Percentiles rank a stretch among this genome's conserved stretches.
Evolutionary conservation across 257 asterid species (phyloP).

Genomic region (Schizonepeta tenuifolia): DNA sequence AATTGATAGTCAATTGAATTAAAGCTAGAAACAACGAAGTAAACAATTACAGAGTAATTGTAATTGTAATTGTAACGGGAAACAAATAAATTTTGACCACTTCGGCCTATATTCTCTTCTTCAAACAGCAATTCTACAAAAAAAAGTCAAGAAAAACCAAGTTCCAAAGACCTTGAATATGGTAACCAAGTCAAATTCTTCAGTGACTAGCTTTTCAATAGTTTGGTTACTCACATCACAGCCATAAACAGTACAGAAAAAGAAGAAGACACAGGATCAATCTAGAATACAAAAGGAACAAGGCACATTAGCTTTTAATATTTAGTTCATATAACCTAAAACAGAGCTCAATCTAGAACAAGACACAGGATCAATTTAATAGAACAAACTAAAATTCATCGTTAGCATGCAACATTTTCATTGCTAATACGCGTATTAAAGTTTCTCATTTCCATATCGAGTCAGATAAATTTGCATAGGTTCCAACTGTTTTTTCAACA

Average conservation of each 20-base stretch:
- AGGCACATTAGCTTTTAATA: too few species aligned
- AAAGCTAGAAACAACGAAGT: not conserved
- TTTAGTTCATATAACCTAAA: too few species aligned
- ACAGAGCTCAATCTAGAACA: not conserved
- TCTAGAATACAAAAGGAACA: too few species aligned
- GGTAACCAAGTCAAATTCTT: not conserved
- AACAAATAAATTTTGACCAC: not conserved
- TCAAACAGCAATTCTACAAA: not conserved
- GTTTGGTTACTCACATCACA: not conserved
- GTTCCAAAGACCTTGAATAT: not conserved
- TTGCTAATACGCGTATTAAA: too few species aligned
- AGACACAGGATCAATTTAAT: not conserved
- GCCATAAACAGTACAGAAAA: conserved; percentile 5
- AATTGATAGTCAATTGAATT: not conserved
- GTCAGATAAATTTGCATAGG: too few species aligned
- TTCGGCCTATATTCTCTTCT: not conserved
- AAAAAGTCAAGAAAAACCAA: not conserved
- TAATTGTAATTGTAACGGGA: not conserved
- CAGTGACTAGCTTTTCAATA: not conserved
- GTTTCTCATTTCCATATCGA: too few species aligned
- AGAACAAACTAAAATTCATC: not conserved
- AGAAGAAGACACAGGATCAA: not conserved
- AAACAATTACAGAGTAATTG: not conserved
- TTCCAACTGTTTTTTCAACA: too few species aligned
- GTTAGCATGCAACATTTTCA: too few species aligned